phyloP scores from a whole-genome alignment of 1,284 basidiomycete species.

The Fomitiporia mediterranea region DNA sequence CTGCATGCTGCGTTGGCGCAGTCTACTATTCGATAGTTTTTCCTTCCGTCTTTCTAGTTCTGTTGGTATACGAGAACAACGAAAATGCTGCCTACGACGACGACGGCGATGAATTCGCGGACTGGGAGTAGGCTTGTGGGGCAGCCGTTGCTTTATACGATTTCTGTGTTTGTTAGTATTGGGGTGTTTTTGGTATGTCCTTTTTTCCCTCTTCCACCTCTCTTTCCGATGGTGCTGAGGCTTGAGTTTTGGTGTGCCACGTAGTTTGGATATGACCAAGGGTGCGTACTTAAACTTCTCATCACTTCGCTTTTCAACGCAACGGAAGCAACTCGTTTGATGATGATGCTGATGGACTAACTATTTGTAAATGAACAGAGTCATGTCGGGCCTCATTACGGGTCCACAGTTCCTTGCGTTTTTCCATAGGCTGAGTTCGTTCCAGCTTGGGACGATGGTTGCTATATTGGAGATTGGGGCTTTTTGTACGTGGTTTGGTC shows the following conservation, averaged over 20 bases:
- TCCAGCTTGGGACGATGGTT: constrained; percentile 83
- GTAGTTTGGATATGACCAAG: constrained; percentile 92
- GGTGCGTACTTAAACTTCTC: no score
- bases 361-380: constrained; percentile 42
- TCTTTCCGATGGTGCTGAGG: no score
- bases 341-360: not conserved
- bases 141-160: constrained; percentile 74
- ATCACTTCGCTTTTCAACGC: constrained; percentile 3
- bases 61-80: constrained; percentile 9
- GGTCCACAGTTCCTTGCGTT: constrained; percentile 84
- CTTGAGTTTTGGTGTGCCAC: constrained; percentile 16
- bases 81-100: not conserved
- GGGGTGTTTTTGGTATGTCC: constrained; percentile 80
- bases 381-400: constrained; percentile 92
- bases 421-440: constrained; percentile 73
- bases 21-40: not conserved
- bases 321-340: constrained; percentile 30
- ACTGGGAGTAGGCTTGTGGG: constrained; percentile 58
- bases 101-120: no score
- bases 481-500: constrained; percentile 53
- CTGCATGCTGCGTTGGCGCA: constrained; percentile 13
- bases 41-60: not conserved
- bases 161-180: constrained; percentile 81
- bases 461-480: constrained; percentile 91
- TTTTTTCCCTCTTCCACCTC: no score